These are phyloP conservation scores for Oenanthe javanica DNA, from an alignment of 140 eudicot genomes.

Conservation along the genomic window DNA sequence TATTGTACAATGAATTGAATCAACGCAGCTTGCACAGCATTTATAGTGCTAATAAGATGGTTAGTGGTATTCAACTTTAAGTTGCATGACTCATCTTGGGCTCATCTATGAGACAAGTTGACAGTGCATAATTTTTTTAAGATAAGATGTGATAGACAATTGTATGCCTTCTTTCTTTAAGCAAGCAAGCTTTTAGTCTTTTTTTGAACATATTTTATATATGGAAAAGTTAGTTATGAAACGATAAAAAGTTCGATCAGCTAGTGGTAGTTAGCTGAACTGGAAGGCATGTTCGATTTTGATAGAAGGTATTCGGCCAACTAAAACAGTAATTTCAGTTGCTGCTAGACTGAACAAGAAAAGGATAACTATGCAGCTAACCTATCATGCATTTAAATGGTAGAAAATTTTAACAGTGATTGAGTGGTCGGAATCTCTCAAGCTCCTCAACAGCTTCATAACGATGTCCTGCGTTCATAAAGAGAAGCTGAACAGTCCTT, in stretches of 20 bases:
- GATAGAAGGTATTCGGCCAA: neutral
- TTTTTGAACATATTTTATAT: neutral
- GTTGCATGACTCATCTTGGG: constrained; percentile 5
- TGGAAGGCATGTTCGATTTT: neutral
- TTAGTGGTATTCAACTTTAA: neutral
- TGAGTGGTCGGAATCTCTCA: neutral
- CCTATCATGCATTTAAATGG: neutral
- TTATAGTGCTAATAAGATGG: neutral
- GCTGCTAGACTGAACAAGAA: neutral
- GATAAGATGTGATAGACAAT: neutral
- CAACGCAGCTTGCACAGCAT: neutral
- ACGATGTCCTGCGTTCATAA: neutral
- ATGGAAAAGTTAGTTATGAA: neutral
- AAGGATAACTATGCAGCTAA: neutral
- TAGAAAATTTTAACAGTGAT: neutral
- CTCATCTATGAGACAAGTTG: neutral
- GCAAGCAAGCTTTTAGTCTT: constrained; percentile 1
- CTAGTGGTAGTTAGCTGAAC: neutral
- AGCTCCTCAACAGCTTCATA: neutral
- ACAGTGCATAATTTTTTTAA: neutral
- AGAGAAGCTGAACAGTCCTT: no score
- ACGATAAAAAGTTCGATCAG: neutral
- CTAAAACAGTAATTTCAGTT: neutral
- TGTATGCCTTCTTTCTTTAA: neutral
- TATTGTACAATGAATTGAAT: neutral